phyloP scores from a whole-genome alignment of 768 basidiomycete genomes.

The Lepiota brunneoincarnata region DNA sequence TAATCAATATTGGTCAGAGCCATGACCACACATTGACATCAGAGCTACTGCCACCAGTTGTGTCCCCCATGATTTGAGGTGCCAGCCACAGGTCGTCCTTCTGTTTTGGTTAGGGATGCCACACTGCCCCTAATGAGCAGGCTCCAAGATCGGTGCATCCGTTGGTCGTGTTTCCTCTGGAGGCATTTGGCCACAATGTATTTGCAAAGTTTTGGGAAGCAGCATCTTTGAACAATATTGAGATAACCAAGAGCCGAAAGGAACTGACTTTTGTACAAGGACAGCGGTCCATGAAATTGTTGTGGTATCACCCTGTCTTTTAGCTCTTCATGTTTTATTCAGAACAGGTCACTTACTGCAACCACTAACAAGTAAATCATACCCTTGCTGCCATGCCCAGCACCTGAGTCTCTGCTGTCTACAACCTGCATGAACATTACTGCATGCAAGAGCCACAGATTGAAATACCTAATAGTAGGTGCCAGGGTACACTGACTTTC shows the following conservation, averaged over 20 bases:
- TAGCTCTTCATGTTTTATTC: neutral
- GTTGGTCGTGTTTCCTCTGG: constrained; percentile 14
- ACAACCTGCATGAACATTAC: neutral
- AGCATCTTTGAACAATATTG: constrained; percentile 28
- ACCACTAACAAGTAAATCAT: constrained; percentile 55
- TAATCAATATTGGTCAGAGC: too few relatives aligned
- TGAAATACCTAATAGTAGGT: constrained; percentile 70
- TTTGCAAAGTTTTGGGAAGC: constrained; percentile 41
- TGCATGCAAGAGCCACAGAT: neutral
- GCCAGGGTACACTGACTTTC: constrained; percentile 88
- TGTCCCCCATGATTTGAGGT: neutral
- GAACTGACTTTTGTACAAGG: constrained; percentile 50
- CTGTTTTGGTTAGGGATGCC: constrained; percentile 18
- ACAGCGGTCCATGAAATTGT: constrained; percentile 67
- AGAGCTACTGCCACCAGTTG: neutral
- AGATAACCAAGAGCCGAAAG: neutral
- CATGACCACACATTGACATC: too few relatives aligned
- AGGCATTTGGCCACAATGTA: constrained; percentile 27
- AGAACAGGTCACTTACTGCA: constrained; percentile 29
- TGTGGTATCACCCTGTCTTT: constrained; percentile 40
- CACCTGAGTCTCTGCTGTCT: constrained; percentile 71
- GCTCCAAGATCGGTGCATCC: constrained; percentile 21
- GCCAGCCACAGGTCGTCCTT: neutral
- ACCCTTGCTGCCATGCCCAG: constrained; percentile 64
- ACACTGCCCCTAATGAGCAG: constrained; percentile 32